Percentiles rank a stretch among this genome's conserved stretches.
Conservation (phyloP, 2,329 filamentous ascomycete genomes). For the Neofusicoccum cordaticola region DNA sequence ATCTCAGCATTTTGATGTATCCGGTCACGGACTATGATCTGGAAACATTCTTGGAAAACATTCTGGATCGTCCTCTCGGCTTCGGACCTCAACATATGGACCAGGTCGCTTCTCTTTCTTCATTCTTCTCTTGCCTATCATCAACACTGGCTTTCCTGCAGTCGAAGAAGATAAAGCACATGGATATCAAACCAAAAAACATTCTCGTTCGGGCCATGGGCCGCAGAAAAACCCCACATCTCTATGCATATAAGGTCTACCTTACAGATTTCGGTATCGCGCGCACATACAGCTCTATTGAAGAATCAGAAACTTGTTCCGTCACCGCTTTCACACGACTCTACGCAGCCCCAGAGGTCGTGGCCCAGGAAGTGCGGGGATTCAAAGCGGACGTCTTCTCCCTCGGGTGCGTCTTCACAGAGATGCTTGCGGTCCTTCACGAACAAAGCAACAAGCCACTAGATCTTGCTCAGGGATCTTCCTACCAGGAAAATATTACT, state of each 20-base stretch:
- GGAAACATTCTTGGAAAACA: conserved; percentile 16
- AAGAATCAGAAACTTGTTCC: conserved; percentile 20
- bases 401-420: conserved; percentile 26
- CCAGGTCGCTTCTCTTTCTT: neutral
- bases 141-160: conserved; percentile 22
- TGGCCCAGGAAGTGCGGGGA: conserved; percentile 19
- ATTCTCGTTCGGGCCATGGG: conserved; percentile 16
- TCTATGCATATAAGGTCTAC: conserved; percentile 18
- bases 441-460: no score
- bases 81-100: neutral
- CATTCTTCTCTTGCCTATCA: conserved; percentile 19
- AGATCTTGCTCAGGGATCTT: no score
- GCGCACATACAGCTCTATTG: conserved; percentile 17
- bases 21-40: conserved; percentile 23
- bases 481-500: no score
- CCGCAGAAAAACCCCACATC: neutral
- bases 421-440: conserved; percentile 18
- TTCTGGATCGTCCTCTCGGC: no score
- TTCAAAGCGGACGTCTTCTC: conserved; percentile 26
- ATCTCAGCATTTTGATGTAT: conserved; percentile 23
- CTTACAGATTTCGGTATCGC: conserved; percentile 27
- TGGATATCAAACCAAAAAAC: conserved; percentile 28
- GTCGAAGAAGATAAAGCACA: conserved; percentile 21
- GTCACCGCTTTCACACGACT: conserved; percentile 22
- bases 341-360: conserved; percentile 28